Evolutionary conservation across 2,329 filamentous ascomycete species (phyloP).

Genomic region (Penicillium polonicum): DNA sequence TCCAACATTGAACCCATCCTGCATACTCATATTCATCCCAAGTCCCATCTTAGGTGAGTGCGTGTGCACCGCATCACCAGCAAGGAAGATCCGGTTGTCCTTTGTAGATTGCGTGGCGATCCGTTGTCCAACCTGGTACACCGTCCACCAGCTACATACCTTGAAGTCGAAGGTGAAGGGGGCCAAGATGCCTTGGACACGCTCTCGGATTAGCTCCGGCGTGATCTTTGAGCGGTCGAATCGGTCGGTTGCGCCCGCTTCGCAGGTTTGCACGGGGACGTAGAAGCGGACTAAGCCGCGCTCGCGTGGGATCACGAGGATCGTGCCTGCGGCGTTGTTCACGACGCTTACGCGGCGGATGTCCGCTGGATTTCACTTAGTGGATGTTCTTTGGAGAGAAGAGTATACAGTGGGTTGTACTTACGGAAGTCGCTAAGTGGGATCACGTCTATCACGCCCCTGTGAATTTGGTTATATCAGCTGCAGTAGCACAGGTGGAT

Average conservation of each 20-base stretch:
- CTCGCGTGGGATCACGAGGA: slow-evolving; percentile 30
- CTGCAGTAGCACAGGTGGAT: background rate
- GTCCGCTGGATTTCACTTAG: slow-evolving; percentile 39
- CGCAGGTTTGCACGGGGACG: slow-evolving; percentile 22
- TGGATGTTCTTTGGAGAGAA: background rate
- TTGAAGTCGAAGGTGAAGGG: slow-evolving; percentile 24
- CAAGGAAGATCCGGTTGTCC: slow-evolving; percentile 19
- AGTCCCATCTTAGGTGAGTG: slow-evolving; percentile 26
- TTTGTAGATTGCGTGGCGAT: slow-evolving; percentile 20
- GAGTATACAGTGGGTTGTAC: background rate
- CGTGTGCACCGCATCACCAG: slow-evolving; percentile 26
- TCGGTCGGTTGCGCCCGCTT: slow-evolving; percentile 6
- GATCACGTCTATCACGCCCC: slow-evolving; percentile 52
- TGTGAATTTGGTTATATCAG: slow-evolving; percentile 1
- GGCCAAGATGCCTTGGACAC: slow-evolving; percentile 18
- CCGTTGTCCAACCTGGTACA: slow-evolving; percentile 25
- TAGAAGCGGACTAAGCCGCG: slow-evolving; percentile 23
- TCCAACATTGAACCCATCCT: slow-evolving; percentile 54
- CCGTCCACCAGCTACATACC: slow-evolving; percentile 24
- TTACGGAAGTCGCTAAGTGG: slow-evolving; percentile 47
- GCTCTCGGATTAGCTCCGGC: slow-evolving; percentile 15
- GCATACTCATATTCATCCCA: slow-evolving; percentile 47
- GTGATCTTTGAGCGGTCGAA: slow-evolving; percentile 24
- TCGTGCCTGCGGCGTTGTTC: slow-evolving; percentile 53
- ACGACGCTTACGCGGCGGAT: slow-evolving; percentile 57